These are phyloP conservation scores for Chaetomiaceae sp. DNA, from an alignment of 2,329 filamentous ascomycete genomes.

Conservation along the genomic window DNA sequence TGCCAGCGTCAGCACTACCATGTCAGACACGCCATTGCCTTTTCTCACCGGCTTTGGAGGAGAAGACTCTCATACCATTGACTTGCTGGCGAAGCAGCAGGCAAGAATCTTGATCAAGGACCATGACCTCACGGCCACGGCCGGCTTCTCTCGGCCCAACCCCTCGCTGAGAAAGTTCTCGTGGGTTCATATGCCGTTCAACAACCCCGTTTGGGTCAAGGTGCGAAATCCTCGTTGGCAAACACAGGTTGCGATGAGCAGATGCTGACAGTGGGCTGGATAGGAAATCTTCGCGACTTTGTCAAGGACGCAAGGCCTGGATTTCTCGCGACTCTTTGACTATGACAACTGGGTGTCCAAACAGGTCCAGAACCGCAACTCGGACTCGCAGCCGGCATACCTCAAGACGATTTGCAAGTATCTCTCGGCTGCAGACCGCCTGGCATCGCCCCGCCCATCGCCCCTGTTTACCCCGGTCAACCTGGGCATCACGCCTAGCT, in stretches of 20 bases:
- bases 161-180: conserved; percentile 44
- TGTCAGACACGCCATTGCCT: conserved; percentile 30
- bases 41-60: conserved; percentile 1
- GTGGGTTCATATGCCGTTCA: conserved; percentile 55
- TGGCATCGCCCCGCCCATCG: conserved; percentile 24
- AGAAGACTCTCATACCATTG: conserved; percentile 15
- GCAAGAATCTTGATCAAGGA: conserved; percentile 21
- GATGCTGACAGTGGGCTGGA: conserved; percentile 7
- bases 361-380: conserved; percentile 37
- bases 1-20: conserved; percentile 25
- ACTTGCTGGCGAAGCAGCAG: conserved; percentile 17
- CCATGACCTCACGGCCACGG: conserved; percentile 27
- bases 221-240: too few relatives aligned
- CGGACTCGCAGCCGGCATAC: conserved; percentile 36
- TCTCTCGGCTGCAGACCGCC: conserved; percentile 32
- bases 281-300: conserved; percentile 37
- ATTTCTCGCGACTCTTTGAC: conserved; percentile 35
- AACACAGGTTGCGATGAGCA: conserved; percentile 20
- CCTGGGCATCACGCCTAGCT: conserved; percentile 23
- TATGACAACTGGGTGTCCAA: conserved; percentile 40
- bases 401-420: conserved; percentile 36
- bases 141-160: conserved; percentile 39
- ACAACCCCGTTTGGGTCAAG: conserved; percentile 55
- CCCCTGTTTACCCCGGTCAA: conserved; percentile 8
- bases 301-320: conserved; percentile 38